These are phyloP conservation scores for Pestalotiopsis sp. DNA, from an alignment of 2,329 filamentous ascomycete species.

Conservation along the genomic window DNA sequence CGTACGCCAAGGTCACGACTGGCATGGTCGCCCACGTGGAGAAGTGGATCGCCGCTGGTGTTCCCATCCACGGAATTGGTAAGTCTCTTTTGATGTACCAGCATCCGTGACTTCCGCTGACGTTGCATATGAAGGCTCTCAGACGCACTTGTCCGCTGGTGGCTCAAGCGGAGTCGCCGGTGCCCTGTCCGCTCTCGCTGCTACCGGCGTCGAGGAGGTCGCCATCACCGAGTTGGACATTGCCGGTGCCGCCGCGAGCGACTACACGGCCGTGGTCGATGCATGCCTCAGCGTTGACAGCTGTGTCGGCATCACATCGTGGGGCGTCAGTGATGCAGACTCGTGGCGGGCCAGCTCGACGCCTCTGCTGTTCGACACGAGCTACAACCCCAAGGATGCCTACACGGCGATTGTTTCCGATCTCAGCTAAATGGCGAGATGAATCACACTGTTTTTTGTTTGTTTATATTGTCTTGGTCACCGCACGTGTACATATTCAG, in stretches of 20 bases:
- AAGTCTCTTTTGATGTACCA: neutral
- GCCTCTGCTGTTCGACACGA: slow-evolving; percentile 57
- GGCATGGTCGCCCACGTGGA: slow-evolving; percentile 59
- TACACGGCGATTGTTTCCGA: slow-evolving; percentile 49
- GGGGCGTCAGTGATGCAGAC: slow-evolving; percentile 56
- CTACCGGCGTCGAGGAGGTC: slow-evolving; percentile 49
- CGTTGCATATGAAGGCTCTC: slow-evolving; percentile 32
- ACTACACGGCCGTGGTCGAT: slow-evolving; percentile 59
- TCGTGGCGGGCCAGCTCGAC: slow-evolving; percentile 52
- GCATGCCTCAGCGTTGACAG: slow-evolving; percentile 60
- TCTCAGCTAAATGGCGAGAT: slow-evolving; percentile 27
- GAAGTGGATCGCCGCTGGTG: slow-evolving; percentile 62
- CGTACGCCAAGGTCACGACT: slow-evolving; percentile 55
- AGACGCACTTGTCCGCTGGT: slow-evolving; percentile 49
- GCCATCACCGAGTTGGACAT: slow-evolving; percentile 69
- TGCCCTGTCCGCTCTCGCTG: slow-evolving; percentile 50
- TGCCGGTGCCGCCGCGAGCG: slow-evolving; percentile 51
- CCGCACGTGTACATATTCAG: neutral
- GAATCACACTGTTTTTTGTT: neutral
- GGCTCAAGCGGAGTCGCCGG: slow-evolving; percentile 40
- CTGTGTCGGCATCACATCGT: slow-evolving; percentile 69
- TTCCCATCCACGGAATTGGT: slow-evolving; percentile 64
- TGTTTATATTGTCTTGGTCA: neutral
- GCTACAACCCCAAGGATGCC: slow-evolving; percentile 52
- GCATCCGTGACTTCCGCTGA: too few species aligned